Conservation (phyloP, 2,329 filamentous ascomycete species). For the Microcyclospora pomicola region DNA sequence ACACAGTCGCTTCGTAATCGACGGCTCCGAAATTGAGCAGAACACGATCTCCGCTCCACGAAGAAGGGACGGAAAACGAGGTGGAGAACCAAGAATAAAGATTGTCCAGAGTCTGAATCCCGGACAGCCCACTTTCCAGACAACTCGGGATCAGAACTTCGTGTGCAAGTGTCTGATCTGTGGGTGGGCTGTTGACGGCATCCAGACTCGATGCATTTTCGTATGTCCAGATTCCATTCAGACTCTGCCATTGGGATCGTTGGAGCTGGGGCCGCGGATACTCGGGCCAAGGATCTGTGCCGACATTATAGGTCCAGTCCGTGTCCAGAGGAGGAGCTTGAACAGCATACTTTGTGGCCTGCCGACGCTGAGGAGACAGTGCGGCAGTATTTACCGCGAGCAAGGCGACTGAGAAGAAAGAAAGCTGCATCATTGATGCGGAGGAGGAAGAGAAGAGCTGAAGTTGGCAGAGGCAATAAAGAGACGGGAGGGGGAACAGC, state of each 20-base stretch:
- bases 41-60: constrained; percentile 33
- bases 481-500: too few species aligned
- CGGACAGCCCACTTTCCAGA: constrained; percentile 40
- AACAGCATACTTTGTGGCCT: constrained; percentile 5
- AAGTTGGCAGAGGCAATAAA: too few species aligned
- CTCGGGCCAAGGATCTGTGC: constrained; percentile 38
- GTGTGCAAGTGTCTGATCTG: constrained; percentile 28
- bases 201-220: constrained; percentile 26
- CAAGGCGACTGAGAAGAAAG: too few species aligned
- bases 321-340: constrained; percentile 24
- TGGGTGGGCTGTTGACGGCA: constrained; percentile 29
- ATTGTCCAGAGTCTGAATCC: constrained; percentile 12
- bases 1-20: constrained; percentile 45
- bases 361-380: too few species aligned
- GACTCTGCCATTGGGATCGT: constrained; percentile 36
- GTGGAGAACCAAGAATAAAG: constrained; percentile 29
- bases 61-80: constrained; percentile 33
- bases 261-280: constrained; percentile 41
- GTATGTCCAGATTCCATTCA: constrained; percentile 44
- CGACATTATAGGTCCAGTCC: constrained; percentile 37
- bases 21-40: constrained; percentile 45
- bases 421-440: too few species aligned
- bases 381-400: too few species aligned
- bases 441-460: too few species aligned
- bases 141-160: constrained; percentile 41